A percentile compares a stretch with the other conserved stretches of the same genome.
These are phyloP conservation scores for Claviceps citrina DNA, from an alignment of 2,329 filamentous ascomycete genomes.

Conservation along the genomic window DNA sequence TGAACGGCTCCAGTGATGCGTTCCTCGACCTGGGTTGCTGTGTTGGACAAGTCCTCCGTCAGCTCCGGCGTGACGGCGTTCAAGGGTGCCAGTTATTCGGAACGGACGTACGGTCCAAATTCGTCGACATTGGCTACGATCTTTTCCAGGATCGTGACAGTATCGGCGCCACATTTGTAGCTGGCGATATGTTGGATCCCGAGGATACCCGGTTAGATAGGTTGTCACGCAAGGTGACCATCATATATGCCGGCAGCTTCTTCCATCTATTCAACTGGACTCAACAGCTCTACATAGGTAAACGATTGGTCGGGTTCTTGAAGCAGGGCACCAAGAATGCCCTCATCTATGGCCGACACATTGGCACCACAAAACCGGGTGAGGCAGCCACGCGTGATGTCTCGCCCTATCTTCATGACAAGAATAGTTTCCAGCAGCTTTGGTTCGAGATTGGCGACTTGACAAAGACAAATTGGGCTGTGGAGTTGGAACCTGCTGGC, in stretches of 20 bases:
- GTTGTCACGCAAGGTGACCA: conserved; percentile 27
- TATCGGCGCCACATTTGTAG: conserved; percentile 32
- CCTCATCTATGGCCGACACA: conserved; percentile 36
- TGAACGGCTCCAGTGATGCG: conserved; percentile 22
- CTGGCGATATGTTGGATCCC: conserved; percentile 33
- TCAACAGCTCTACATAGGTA: conserved; percentile 29
- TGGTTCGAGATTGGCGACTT: conserved; percentile 37
- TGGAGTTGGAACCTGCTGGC: conserved; percentile 23
- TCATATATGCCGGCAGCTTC: conserved; percentile 34
- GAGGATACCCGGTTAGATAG: conserved; percentile 19
- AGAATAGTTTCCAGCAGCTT: conserved; percentile 32
- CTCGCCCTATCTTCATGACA: conserved; percentile 31
- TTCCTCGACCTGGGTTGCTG: conserved; percentile 37
- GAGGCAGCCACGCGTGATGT: conserved; percentile 9
- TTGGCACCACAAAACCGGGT: conserved; percentile 23
- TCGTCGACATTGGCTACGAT: conserved; percentile 45
- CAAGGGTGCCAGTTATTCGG: conserved; percentile 32
- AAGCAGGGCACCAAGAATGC: conserved; percentile 27
- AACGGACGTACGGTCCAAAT: conserved; percentile 31
- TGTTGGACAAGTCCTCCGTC: conserved; percentile 34
- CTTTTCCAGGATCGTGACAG: conserved; percentile 43
- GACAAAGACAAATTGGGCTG: conserved; percentile 34
- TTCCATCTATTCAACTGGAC: conserved; percentile 35
- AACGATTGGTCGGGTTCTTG: conserved; percentile 29
- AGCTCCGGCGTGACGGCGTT: conserved; percentile 35